These are phyloP conservation scores for Talaromyces sp. DNA, from an alignment of 2,329 filamentous ascomycete genomes.

Conservation along the genomic window DNA sequence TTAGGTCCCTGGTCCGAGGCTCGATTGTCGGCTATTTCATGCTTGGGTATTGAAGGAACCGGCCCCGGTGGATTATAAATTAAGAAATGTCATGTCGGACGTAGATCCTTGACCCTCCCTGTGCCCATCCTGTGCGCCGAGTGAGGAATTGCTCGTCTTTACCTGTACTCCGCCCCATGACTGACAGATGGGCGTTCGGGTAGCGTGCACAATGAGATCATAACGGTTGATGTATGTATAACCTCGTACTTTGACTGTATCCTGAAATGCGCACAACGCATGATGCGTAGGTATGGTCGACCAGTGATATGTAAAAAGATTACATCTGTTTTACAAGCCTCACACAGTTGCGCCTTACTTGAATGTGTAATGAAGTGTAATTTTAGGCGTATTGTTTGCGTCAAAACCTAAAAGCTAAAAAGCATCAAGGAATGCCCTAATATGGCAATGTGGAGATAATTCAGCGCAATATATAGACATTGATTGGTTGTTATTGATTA, in stretches of 20 bases:
- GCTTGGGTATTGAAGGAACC: not conserved
- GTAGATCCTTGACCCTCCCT: not conserved
- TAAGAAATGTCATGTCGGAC: not conserved
- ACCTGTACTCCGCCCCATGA: not conserved
- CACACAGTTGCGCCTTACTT: too few species aligned
- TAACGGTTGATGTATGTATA: not conserved
- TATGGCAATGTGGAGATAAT: too few species aligned
- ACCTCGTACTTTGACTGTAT: not conserved
- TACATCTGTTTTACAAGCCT: too few species aligned
- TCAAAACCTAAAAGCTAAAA: too few species aligned
- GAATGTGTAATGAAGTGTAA: too few species aligned
- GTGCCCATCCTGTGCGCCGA: not conserved
- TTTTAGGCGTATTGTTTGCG: too few species aligned
- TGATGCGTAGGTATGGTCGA: not conserved
- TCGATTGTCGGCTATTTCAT: not conserved
- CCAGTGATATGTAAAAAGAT: not conserved
- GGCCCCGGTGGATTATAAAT: not conserved
- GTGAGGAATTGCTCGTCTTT: not conserved
- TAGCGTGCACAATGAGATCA: not conserved
- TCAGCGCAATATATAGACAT: too few species aligned
- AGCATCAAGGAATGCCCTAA: too few species aligned
- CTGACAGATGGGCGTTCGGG: not conserved
- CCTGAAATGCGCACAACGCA: not conserved
- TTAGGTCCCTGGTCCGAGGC: not conserved
- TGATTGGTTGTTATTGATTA: too few species aligned